These are phyloP conservation scores for Pleurotus djamor DNA, from an alignment of 768 basidiomycete genomes.

Conservation along the genomic window DNA sequence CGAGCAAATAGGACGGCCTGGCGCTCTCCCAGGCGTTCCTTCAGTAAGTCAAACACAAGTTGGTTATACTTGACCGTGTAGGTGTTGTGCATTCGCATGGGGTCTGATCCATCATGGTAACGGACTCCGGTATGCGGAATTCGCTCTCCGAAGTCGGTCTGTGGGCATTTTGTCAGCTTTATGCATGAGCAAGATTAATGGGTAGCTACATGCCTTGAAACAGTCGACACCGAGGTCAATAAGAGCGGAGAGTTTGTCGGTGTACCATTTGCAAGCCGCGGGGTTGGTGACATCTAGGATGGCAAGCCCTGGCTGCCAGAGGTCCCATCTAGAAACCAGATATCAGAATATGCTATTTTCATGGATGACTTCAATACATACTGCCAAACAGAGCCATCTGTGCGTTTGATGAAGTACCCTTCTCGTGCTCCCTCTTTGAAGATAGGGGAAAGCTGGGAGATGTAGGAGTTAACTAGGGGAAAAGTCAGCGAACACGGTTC, in stretches of 20 bases:
- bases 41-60: slow-evolving; percentile 61
- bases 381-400: slow-evolving; percentile 67
- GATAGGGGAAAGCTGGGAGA: slow-evolving; percentile 66
- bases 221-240: slow-evolving; percentile 55
- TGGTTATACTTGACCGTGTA: slow-evolving; percentile 72
- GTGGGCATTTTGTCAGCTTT: not conserved
- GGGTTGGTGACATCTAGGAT: slow-evolving; percentile 63
- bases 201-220: slow-evolving; percentile 50
- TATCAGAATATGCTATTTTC: not conserved
- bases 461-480: slow-evolving; percentile 65
- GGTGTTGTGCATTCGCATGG: slow-evolving; percentile 69
- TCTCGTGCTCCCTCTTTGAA: slow-evolving; percentile 67
- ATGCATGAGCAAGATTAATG: no score
- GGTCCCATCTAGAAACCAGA: slow-evolving; percentile 42
- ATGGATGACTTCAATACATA: slow-evolving; percentile 28
- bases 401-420: slow-evolving; percentile 71
- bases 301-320: slow-evolving; percentile 65
- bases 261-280: slow-evolving; percentile 54
- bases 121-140: slow-evolving; percentile 65
- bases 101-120: slow-evolving; percentile 68
- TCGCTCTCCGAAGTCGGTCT: slow-evolving; percentile 80
- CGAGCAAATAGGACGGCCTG: slow-evolving; percentile 73
- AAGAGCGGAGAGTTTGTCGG: slow-evolving; percentile 42
- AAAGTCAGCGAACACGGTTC: not conserved
- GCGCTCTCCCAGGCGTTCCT: slow-evolving; percentile 55